Evolutionary conservation across 805 yeast genomes (phyloP).

Genomic region (Wilhelminamyces savonicus): DNA sequence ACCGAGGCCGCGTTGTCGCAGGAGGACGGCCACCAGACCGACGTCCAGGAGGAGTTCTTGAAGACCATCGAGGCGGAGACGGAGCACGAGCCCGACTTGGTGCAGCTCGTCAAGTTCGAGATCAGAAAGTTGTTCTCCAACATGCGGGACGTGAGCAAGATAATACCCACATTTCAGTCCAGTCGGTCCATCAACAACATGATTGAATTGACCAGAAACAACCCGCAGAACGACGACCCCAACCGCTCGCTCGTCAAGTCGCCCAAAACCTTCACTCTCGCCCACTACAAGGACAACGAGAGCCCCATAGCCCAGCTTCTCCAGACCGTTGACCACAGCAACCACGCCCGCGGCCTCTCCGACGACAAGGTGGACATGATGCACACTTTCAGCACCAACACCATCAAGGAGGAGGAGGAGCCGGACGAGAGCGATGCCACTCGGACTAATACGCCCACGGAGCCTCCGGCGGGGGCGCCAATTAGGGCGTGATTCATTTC

Average conservation of each 20-base stretch:
- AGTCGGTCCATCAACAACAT: constrained; percentile 20
- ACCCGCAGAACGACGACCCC: constrained; percentile 11
- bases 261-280: constrained; percentile 34
- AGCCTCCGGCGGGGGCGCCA: too few species aligned
- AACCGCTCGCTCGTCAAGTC: constrained; percentile 26
- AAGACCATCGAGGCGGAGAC: neutral
- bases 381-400: constrained; percentile 29
- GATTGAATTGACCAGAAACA: constrained; percentile 8
- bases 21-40: constrained; percentile 2
- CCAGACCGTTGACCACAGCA: constrained; percentile 10
- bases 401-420: constrained; percentile 36
- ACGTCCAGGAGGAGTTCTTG: constrained; percentile 3
- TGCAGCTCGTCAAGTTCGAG: constrained; percentile 22
- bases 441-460: too few species aligned
- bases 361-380: constrained; percentile 10
- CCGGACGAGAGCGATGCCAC: constrained; percentile 13
- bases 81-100: constrained; percentile 17
- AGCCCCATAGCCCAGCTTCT: constrained; percentile 33
- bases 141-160: constrained; percentile 24
- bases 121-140: constrained; percentile 24
- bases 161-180: constrained; percentile 28
- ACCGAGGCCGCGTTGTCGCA: constrained; percentile 2
- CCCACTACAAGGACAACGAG: constrained; percentile 28
- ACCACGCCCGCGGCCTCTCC: too few species aligned
- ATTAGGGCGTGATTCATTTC: too few species aligned